phyloP scores from a whole-genome alignment of 129 eudicot genomes.

The Sambucus nigra region DNA sequence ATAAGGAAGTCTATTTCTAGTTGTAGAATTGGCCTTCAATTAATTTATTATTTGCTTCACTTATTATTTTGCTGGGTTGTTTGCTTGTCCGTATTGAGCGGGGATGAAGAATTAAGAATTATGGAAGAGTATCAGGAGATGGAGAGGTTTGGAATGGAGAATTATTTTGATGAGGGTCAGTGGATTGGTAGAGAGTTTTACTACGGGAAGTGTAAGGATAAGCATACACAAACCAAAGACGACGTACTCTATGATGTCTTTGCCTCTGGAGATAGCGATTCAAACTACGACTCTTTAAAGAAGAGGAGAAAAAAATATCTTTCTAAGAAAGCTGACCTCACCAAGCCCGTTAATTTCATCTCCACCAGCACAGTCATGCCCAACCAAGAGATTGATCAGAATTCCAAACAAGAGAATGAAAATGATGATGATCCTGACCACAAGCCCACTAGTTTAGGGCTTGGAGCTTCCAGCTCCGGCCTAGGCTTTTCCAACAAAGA shows the following conservation, averaged over 20 bases:
- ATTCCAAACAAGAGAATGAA: slow-evolving; percentile 57
- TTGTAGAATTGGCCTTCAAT: too few relatives aligned
- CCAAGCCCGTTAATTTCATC: slow-evolving; percentile 65
- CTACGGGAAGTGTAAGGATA: slow-evolving; percentile 49
- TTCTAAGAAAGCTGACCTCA: slow-evolving; percentile 37
- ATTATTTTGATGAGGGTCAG: slow-evolving; percentile 73
- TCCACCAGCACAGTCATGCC: too few relatives aligned
- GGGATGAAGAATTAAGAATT: not conserved
- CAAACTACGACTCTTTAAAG: too few relatives aligned
- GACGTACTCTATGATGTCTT: slow-evolving; percentile 75
- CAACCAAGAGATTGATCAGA: slow-evolving; percentile 18
- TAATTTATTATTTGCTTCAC: too few relatives aligned
- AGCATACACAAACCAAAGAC: slow-evolving; percentile 70
- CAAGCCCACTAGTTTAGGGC: slow-evolving; percentile 30
- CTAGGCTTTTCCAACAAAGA: slow-evolving; percentile 3
- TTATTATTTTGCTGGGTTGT: too few relatives aligned
- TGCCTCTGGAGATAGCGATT: too few relatives aligned
- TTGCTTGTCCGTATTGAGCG: not conserved
- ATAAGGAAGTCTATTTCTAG: too few relatives aligned
- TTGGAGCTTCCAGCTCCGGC: slow-evolving; percentile 25
- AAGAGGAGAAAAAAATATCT: slow-evolving; percentile 29
- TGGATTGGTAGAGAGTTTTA: slow-evolving; percentile 76
- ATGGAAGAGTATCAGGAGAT: slow-evolving; percentile 91
- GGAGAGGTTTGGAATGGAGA: too few relatives aligned
- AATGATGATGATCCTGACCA: slow-evolving; percentile 20